Evolutionary conservation across 495 filamentous ascomycete genomes (phyloP).

Genomic region (Aspergillus campestris): DNA sequence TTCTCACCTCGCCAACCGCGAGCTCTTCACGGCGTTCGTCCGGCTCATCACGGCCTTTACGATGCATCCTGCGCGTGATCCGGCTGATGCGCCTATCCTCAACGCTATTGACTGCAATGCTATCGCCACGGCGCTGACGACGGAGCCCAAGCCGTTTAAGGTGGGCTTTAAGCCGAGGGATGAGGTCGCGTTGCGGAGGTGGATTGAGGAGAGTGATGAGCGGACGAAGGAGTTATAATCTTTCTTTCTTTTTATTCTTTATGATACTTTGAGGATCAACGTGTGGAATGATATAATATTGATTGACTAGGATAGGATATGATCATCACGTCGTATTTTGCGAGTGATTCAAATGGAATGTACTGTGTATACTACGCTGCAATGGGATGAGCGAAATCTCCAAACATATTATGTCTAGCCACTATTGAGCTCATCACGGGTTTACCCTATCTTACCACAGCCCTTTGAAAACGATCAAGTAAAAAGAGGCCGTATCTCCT

Average conservation of each 20-base stretch:
- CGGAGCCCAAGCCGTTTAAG: conserved; percentile 65
- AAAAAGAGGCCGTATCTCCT: conserved; percentile 1
- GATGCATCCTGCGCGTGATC: conserved; percentile 33
- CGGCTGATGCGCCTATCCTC: conserved; percentile 44
- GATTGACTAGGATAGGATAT: too few relatives aligned
- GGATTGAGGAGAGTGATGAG: conserved; percentile 49
- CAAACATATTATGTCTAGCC: too few relatives aligned
- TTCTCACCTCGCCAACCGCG: conserved; percentile 58
- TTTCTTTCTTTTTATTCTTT: background rate
- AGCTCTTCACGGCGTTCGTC: conserved; percentile 59
- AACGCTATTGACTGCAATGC: conserved; percentile 56
- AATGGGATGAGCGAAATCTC: too few relatives aligned
- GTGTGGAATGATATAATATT: background rate
- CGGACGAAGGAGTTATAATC: conserved; percentile 46
- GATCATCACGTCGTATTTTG: too few relatives aligned
- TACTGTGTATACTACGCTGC: too few relatives aligned
- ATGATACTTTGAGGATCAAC: background rate
- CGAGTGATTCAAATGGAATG: too few relatives aligned
- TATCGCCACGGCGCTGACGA: conserved; percentile 55
- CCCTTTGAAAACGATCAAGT: too few relatives aligned
- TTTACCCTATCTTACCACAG: too few relatives aligned
- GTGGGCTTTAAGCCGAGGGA: conserved; percentile 44
- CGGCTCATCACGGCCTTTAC: conserved; percentile 60
- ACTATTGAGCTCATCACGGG: too few relatives aligned
- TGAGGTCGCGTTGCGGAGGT: conserved; percentile 32